A percentile compares a stretch with the other conserved stretches of the same genome.
Evolutionary conservation across 805 yeast genomes (phyloP).

Genomic region (Sugiyamaella mastotermitis): DNA sequence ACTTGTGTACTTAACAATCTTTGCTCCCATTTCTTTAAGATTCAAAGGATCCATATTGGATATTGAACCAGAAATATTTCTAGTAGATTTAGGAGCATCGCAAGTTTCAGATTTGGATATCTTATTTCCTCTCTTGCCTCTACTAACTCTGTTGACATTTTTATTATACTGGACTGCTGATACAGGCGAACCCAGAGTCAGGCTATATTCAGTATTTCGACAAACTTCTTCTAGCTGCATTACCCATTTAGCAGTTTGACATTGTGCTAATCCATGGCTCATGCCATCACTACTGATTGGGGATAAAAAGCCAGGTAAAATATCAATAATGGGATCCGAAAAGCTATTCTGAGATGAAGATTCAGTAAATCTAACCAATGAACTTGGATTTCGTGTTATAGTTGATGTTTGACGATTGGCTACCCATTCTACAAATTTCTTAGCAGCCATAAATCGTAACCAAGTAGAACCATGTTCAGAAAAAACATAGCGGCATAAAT

Average conservation of each 20-base stretch:
- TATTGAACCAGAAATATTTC: constrained; percentile 15
- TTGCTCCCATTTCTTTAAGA: constrained; percentile 2
- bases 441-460: constrained; percentile 22
- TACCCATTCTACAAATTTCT: constrained; percentile 21
- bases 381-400: too few relatives aligned
- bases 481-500: constrained; percentile 18
- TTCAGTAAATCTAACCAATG: not conserved
- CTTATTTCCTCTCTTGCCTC: not conserved
- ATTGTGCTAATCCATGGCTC: constrained; percentile 12
- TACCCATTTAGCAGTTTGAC: constrained; percentile 23
- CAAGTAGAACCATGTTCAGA: constrained; percentile 25
- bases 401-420: constrained; percentile 1
- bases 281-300: too few relatives aligned
- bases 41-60: constrained; percentile 21
- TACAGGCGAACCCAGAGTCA: constrained; percentile 2
- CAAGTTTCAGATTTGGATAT: not conserved
- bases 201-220: constrained; percentile 17
- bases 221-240: constrained; percentile 22
- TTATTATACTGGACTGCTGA: not conserved
- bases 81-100: not conserved
- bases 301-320: not conserved
- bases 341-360: too few relatives aligned
- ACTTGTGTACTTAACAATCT: not conserved
- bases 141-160: not conserved
- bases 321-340: too few relatives aligned